Base-by-base conservation (phyloP, 2,329 filamentous ascomycete species). In the Fusarium nanum region DNA sequence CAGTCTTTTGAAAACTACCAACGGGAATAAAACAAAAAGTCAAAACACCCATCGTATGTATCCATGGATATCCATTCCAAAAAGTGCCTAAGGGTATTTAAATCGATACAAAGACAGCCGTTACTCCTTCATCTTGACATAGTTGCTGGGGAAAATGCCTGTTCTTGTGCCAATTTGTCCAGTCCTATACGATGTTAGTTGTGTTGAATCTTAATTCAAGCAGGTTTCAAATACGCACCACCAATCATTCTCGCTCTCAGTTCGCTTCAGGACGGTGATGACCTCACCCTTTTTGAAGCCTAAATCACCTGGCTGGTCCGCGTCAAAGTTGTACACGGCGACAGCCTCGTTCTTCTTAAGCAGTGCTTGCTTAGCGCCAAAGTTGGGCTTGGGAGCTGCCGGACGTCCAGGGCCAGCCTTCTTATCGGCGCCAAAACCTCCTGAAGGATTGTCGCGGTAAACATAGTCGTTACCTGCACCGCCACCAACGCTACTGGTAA, bases 231-330 rank as follows among this genome's bases (percentile, higher is more conserved):
- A 48, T 61, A 87, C 89, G 74, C 85, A 92, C 89, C 95, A 98
- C 95, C 95, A 98, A 79, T 98, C 95, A 60, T 94, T 94, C 62
- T 93, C 92, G 74, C 92, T 98, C 7, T 98, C 93, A 7, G 95
- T 98, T 81, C 92, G 92, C 84, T 99, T 98, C 60, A 97, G 80
- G 61, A 99, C 94, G 2, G 94, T 98, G 71, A 99, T 98, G 60
- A 98, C 81, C 30, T 99, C 96, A 22, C 96, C 96, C 85, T 99
- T 99, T 84, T 97, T 97, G 82, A 99, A 99, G 0, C 91, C 93
- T 60, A 98, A 80, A 78, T 99, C 95, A 7, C 95, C 95, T 1
- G 93, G 90, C 80, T 98, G 94, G 76, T 97, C 95, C 0, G 94
- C 91, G 68, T 98, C 95, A 77, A 99, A 99, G 4, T 93, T 97